phyloP scores from a whole-genome alignment of 306 rosid species.

The Rosa lucieae region DNA sequence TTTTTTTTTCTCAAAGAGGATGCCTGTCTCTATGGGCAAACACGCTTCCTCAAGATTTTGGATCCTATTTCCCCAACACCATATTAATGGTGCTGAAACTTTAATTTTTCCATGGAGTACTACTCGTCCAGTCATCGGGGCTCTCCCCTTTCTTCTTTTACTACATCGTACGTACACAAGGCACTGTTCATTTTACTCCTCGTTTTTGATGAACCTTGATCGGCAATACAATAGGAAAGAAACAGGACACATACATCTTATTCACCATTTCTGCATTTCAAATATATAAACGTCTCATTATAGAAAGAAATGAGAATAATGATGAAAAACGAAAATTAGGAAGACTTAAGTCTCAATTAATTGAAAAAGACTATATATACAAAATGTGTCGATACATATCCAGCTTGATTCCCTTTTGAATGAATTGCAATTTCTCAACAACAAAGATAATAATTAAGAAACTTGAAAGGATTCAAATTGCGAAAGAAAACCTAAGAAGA shows the following conservation, averaged over 20 bases:
- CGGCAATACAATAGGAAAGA: not conserved
- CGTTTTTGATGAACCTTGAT: not conserved
- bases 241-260: not conserved
- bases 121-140: not conserved
- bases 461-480: not conserved
- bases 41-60: conserved; percentile 50
- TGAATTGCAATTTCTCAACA: not conserved
- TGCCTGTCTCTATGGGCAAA: conserved; percentile 51
- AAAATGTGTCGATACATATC: too few species aligned
- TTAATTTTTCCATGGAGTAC: conserved; percentile 2
- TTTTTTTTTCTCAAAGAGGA: conserved; percentile 24
- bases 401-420: not conserved
- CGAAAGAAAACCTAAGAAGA: not conserved
- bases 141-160: not conserved
- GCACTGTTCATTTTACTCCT: not conserved
- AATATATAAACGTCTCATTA: too few species aligned
- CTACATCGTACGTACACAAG: not conserved
- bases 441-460: too few species aligned
- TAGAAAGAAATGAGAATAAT: too few species aligned
- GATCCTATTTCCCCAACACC: conserved; percentile 31
- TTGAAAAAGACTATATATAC: too few species aligned
- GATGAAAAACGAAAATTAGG: too few species aligned
- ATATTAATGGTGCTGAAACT: conserved; percentile 18
- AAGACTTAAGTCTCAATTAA: too few species aligned
- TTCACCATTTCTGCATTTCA: not conserved